Evolutionary conservation across 108 stramenopile genomes (phyloP).

Genomic region (Conticribra weissflogii): DNA sequence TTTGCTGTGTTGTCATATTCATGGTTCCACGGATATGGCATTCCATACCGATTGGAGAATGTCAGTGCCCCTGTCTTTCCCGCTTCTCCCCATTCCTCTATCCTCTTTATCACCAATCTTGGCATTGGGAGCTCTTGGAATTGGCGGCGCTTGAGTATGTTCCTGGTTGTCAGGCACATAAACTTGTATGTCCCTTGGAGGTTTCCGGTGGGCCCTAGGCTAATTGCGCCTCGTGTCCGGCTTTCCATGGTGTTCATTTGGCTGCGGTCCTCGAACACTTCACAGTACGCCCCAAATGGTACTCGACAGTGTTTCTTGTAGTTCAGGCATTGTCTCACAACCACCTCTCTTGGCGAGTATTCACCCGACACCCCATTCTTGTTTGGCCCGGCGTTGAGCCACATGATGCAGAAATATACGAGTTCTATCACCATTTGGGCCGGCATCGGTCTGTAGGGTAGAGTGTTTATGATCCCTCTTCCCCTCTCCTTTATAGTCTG

Average conservation of each 20-base stretch:
- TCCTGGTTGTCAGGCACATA: conserved; percentile 22
- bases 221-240: conserved; percentile 31
- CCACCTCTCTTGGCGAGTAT: conserved; percentile 18
- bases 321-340: background rate
- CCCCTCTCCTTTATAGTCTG: conserved; percentile 42
- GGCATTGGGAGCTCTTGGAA: conserved; percentile 39
- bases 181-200: no score
- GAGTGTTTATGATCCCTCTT: conserved; percentile 12
- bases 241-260: conserved; percentile 15
- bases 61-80: background rate
- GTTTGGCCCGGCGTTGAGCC: conserved; percentile 26
- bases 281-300: conserved; percentile 49
- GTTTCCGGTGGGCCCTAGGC: no score
- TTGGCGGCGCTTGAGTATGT: conserved; percentile 14
- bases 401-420: conserved; percentile 8
- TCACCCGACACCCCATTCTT: conserved; percentile 20
- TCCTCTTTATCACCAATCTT: conserved; percentile 39
- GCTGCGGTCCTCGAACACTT: conserved; percentile 41
- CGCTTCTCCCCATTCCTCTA: no score
- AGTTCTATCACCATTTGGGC: conserved; percentile 25
- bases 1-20: no score
- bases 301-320: no score
- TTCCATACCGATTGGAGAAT: conserved; percentile 1
- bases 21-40: background rate
- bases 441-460: conserved; percentile 31